Evolutionary conservation across 2,329 filamentous ascomycete species (phyloP), one percentile per base, ranked within the genome.

Genomic region (Neocucurbitaria cava): DNA sequence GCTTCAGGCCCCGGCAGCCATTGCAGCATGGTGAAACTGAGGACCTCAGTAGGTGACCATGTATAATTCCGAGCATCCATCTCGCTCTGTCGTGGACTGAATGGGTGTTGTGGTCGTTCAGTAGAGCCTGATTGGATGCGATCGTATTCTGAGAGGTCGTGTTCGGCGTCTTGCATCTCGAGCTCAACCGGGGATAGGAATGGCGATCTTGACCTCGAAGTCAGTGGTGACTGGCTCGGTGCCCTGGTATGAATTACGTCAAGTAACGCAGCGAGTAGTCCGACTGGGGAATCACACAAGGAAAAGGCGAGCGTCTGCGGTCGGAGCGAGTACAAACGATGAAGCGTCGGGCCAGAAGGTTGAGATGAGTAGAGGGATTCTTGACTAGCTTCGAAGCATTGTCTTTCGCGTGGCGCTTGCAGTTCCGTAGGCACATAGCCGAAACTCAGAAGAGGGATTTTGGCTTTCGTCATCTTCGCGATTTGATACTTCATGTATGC

Each of bases 1-100:
- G 56, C 56, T 64, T 89, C 87, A 0, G 86, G 86, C 0, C 87
- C 87, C 0, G 87, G 87, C 0, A 90, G 72, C 88, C 87, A 90
- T 20, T 86, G 83, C 24, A 89, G 74, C 68, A 71, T 71, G 0
- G 64, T 66, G 58, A 65, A 70, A 21, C 84, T 85, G 53, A 90
- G 78, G 21, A 89, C 77, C 49, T 89, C 84, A 1, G 73, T 76
- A 5, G 72, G 70, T 18, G 41, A 43, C 44, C 52, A 54, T 6
- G 42, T 50, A 15, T 54, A 50, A n/a, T 46, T 38, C 3, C 46
- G 21, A 18, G 36, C 42, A 18, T 54, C 42, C 20, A 42, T 10
- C 31, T 68, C 67, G 44, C 52, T 61, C 8, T 66, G 48, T 7
- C 44, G 52, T 10, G 57, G 53, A 18, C 47, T 61, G 13, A 57